phyloP scores from a whole-genome alignment of 2,329 filamentous ascomycete genomes.

The Fusarium sarcochroum region DNA sequence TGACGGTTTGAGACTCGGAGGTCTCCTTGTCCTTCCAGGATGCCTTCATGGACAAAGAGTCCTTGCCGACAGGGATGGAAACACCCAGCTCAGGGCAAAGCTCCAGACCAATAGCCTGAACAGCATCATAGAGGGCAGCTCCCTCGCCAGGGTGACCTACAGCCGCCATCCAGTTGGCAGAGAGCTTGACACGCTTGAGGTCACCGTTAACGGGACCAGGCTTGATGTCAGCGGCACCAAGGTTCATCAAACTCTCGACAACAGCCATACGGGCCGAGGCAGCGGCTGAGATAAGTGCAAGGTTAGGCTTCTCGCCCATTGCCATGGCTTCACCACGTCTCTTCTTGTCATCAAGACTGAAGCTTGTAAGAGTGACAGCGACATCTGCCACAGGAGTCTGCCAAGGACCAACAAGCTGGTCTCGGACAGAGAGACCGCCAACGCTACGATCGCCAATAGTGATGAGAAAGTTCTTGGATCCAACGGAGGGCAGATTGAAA shows the following conservation, averaged over 20 bases:
- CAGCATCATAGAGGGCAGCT: conserved; percentile 92
- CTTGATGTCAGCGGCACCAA: conserved; percentile 81
- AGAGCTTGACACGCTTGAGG: conserved; percentile 85
- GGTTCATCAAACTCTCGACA: conserved; percentile 91
- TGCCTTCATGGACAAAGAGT: conserved; percentile 99
- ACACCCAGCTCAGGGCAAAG: conserved; percentile 92
- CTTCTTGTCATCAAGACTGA: conserved; percentile 74
- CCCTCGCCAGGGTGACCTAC: conserved; percentile 93
- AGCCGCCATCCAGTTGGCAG: conserved; percentile 99
- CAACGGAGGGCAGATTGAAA: conserved; percentile 87
- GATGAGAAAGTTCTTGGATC: conserved; percentile 97
- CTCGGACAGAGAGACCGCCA: conserved; percentile 87
- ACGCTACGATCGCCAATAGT: conserved; percentile 96
- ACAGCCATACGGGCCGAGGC: conserved; percentile 98
- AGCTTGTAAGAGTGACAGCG: conserved; percentile 88
- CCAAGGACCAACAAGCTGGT: conserved; percentile 98
- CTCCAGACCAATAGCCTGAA: conserved; percentile 92
- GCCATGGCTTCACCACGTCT: conserved; percentile 96
- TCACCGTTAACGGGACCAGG: conserved; percentile 64
- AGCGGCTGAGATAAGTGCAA: conserved; percentile 90
- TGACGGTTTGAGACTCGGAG: conserved; percentile 84
- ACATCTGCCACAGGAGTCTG: conserved; percentile 95
- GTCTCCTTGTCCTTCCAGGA: conserved; percentile 84
- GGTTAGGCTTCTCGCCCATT: conserved; percentile 91
- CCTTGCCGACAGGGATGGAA: conserved; percentile 96